A percentile compares a stretch with the other conserved stretches of the same genome.
phyloP scores from a whole-genome alignment of 2,329 filamentous ascomycete species.

The Scedosporium apiospermum region DNA sequence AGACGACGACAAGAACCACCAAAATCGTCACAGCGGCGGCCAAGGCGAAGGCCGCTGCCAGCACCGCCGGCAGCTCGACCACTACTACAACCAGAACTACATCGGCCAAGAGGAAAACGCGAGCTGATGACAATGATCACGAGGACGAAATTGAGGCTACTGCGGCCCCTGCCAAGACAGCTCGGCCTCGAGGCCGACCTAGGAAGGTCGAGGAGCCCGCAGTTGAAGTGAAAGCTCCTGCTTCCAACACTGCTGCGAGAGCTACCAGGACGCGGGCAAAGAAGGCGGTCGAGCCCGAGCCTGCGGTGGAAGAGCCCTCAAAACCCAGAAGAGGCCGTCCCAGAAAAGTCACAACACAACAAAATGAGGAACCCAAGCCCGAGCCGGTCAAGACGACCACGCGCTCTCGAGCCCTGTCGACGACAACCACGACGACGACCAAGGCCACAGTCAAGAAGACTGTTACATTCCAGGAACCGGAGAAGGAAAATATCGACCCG shows the following conservation, averaged over 20 bases:
- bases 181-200: conserved; percentile 32
- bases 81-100: conserved; percentile 63
- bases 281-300: conserved; percentile 16
- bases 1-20: conserved; percentile 26
- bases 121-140: conserved; percentile 43
- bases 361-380: conserved; percentile 6
- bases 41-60: conserved; percentile 31
- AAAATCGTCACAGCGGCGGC: conserved; percentile 39
- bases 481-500: conserved; percentile 53
- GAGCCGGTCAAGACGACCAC: conserved; percentile 27
- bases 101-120: conserved; percentile 41
- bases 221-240: conserved; percentile 11
- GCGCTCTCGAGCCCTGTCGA: conserved; percentile 21
- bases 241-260: conserved; percentile 13
- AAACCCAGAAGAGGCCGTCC: conserved; percentile 8
- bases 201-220: conserved; percentile 25
- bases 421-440: conserved; percentile 19
- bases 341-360: neutral
- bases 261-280: conserved; percentile 20
- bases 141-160: conserved; percentile 25
- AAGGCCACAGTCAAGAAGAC: conserved; percentile 46
- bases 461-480: conserved; percentile 54
- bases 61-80: conserved; percentile 54
- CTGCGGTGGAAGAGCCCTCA: conserved; percentile 16
- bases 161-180: conserved; percentile 16